Percentiles rank a stretch among this genome's conserved stretches.
These are phyloP conservation scores for Phytophthora tubulina DNA, from an alignment of 352 stramenopile genomes.

Conservation along the genomic window DNA sequence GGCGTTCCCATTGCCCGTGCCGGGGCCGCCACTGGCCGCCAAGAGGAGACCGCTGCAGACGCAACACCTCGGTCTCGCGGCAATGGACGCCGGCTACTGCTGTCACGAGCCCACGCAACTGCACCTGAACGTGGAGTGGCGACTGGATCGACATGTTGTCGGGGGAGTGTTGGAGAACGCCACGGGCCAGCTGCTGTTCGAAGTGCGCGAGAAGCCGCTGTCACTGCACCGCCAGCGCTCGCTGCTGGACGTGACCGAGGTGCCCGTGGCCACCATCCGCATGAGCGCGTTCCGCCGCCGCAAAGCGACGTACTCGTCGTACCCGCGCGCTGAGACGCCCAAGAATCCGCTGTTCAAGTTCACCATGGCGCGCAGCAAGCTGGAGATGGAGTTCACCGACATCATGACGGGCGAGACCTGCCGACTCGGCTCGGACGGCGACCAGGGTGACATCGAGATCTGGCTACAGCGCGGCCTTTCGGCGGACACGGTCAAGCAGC, in stretches of 20 bases:
- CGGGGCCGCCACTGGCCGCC: conserved; percentile 16
- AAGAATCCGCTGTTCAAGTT: conserved; percentile 49
- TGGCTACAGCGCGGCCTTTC: conserved; percentile 45
- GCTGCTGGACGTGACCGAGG: conserved; percentile 39
- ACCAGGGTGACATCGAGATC: conserved; percentile 46
- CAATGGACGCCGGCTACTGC: conserved; percentile 47
- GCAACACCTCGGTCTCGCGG: conserved; percentile 47
- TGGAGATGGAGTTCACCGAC: conserved; percentile 48
- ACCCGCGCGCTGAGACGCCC: conserved; percentile 21
- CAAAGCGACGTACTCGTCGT: conserved; percentile 44
- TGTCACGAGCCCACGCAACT: conserved; percentile 47
- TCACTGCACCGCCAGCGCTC: conserved; percentile 48
- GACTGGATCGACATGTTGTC: conserved; percentile 40
- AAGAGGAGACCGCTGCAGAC: conserved; percentile 35
- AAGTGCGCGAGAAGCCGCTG: conserved; percentile 41
- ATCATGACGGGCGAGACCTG: conserved; percentile 49
- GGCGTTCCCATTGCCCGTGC: conserved; percentile 21
- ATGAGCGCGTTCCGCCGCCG: conserved; percentile 42
- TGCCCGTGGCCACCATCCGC: conserved; percentile 46
- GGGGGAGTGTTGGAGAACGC: conserved; percentile 38
- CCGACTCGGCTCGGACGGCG: conserved; percentile 35
- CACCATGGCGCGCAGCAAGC: conserved; percentile 23
- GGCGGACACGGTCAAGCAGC: conserved; percentile 21
- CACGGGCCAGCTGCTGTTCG: conserved; percentile 44
- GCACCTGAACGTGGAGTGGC: conserved; percentile 40